Evolutionary conservation across 2,329 filamentous ascomycete species (phyloP).

Genomic region (Exophiala sideris): DNA sequence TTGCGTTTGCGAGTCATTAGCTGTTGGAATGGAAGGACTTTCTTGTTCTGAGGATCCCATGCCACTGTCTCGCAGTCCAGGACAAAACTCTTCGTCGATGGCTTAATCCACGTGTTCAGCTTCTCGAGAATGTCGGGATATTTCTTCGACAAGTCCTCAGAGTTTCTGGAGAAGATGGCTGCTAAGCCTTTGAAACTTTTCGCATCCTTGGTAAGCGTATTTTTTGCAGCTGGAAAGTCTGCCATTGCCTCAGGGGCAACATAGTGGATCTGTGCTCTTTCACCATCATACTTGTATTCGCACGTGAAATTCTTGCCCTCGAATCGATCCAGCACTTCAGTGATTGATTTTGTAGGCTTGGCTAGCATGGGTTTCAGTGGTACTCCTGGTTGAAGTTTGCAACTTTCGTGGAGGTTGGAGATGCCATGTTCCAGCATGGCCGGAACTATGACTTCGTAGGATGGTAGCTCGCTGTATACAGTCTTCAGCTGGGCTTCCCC

Average conservation of each 20-base stretch:
- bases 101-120: constrained; percentile 83
- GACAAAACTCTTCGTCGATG: constrained; percentile 88
- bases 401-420: constrained; percentile 73
- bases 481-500: constrained; percentile 84
- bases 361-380: constrained; percentile 98
- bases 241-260: constrained; percentile 75
- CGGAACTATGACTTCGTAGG: constrained; percentile 92
- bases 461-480: constrained; percentile 90
- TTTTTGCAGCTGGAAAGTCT: constrained; percentile 61
- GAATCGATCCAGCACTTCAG: constrained; percentile 93
- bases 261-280: constrained; percentile 97
- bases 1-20: constrained; percentile 98
- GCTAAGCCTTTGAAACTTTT: constrained; percentile 63
- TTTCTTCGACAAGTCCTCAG: constrained; percentile 93
- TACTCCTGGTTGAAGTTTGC: constrained; percentile 88
- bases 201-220: constrained; percentile 62
- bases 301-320: constrained; percentile 95
- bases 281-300: constrained; percentile 98
- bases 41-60: constrained; percentile 93
- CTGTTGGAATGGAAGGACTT: constrained; percentile 94
- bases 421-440: constrained; percentile 85
- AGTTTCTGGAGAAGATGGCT: constrained; percentile 95
- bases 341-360: constrained; percentile 97
- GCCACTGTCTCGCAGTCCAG: constrained; percentile 98
- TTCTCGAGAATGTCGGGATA: constrained; percentile 94